phyloP scores from a whole-genome alignment of 352 stramenopile species.

The Globisporangium cederbergense region DNA sequence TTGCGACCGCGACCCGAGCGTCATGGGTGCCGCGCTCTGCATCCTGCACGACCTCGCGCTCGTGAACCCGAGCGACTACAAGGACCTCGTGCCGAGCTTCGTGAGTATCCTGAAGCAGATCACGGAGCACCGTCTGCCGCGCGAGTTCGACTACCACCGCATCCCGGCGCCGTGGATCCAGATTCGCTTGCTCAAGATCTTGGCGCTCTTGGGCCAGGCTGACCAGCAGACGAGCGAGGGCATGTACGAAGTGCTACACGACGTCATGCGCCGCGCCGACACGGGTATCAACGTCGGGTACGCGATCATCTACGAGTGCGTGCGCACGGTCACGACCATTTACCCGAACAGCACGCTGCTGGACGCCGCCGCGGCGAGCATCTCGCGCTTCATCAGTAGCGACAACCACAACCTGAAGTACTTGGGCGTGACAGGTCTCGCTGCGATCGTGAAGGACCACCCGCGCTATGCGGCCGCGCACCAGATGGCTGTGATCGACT shows the following conservation, averaged over 20 bases:
- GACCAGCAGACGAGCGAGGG: slow-evolving; percentile 94
- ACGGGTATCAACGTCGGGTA: slow-evolving; percentile 99
- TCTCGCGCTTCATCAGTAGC: slow-evolving; percentile 93
- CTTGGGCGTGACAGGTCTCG: slow-evolving; percentile 98
- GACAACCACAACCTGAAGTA: slow-evolving; percentile 99
- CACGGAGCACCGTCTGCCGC: slow-evolving; percentile 96
- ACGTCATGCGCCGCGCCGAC: slow-evolving; percentile 98
- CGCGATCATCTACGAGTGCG: slow-evolving; percentile 99
- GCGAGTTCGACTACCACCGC: slow-evolving; percentile 99
- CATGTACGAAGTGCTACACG: slow-evolving; percentile 99
- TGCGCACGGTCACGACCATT: slow-evolving; percentile 98
- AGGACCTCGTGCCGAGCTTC: slow-evolving; percentile 98
- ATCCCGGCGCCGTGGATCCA: slow-evolving; percentile 99
- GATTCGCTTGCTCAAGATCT: slow-evolving; percentile 96
- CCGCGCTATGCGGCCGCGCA: slow-evolving; percentile 97
- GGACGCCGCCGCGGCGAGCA: slow-evolving; percentile 91
- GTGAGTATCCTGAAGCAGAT: slow-evolving; percentile 99
- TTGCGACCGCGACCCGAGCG: slow-evolving; percentile 97
- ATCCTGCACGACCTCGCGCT: slow-evolving; percentile 92
- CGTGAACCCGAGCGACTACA: slow-evolving; percentile 92
- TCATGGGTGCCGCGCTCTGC: slow-evolving; percentile 97
- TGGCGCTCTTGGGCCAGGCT: slow-evolving; percentile 94
- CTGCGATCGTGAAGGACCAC: slow-evolving; percentile 96
- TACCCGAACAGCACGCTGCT: slow-evolving; percentile 98
- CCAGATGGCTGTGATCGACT: slow-evolving; percentile 99